Evolutionary conservation across 805 yeast species (phyloP).

Genomic region (Lipomyces yamanashiensis): DNA sequence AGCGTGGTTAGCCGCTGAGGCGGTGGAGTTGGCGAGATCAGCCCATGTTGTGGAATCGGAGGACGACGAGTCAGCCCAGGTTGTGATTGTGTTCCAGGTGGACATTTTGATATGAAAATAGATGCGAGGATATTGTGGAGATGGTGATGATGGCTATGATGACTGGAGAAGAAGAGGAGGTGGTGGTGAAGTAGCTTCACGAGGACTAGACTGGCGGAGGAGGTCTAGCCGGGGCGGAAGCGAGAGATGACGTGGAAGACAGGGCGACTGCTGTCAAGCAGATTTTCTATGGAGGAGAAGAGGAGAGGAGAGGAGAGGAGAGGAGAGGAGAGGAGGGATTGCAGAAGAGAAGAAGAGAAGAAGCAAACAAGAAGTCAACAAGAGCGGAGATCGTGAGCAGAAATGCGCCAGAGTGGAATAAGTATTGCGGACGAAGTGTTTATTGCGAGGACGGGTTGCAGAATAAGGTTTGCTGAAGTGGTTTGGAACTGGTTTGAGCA

Average conservation of each 20-base stretch:
- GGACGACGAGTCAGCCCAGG: constrained; percentile 14
- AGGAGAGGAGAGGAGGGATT: background rate
- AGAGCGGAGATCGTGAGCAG: too few relatives aligned
- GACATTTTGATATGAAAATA: background rate
- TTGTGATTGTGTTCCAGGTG: constrained; percentile 8
- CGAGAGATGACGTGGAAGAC: background rate
- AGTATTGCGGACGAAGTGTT: too few relatives aligned
- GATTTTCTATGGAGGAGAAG: background rate
- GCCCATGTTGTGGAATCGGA: background rate
- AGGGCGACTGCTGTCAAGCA: background rate
- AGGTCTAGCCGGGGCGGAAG: background rate
- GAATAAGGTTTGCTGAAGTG: too few relatives aligned
- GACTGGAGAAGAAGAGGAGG: background rate
- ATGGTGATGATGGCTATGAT: background rate
- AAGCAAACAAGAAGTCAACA: too few relatives aligned
- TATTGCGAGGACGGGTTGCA: too few relatives aligned
- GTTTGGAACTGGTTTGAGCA: too few relatives aligned
- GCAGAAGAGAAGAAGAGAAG: background rate
- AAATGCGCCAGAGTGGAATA: too few relatives aligned
- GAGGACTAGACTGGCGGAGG: too few relatives aligned
- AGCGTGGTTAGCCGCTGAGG: background rate
- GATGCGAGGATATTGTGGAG: background rate
- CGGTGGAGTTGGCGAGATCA: constrained; percentile 9
- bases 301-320: background rate
- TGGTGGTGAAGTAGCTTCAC: background rate